These are phyloP conservation scores for Heritiera fomes DNA, from an alignment of 345 rosid genomes.

Conservation along the genomic window DNA sequence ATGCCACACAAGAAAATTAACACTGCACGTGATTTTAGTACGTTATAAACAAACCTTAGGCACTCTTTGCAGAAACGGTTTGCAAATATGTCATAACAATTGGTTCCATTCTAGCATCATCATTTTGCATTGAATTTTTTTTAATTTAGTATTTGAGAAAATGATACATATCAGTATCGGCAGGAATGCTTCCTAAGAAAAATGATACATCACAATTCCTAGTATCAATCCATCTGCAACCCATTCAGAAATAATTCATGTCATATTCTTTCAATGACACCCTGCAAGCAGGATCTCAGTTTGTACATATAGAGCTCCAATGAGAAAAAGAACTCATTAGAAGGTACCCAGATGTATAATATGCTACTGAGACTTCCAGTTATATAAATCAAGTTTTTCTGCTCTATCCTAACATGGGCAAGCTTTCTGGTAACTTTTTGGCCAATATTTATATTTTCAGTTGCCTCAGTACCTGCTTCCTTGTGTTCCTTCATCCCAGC, in stretches of 20 bases:
- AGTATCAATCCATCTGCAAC: neutral
- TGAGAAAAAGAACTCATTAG: neutral
- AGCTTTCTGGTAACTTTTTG: neutral
- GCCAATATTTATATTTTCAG: neutral
- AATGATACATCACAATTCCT: neutral
- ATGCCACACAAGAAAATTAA: neutral
- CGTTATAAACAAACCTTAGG: neutral
- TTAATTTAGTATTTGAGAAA: neutral
- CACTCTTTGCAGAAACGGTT: neutral
- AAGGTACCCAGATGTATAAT: neutral
- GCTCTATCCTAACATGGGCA: neutral
- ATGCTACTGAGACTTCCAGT: constrained; percentile 12
- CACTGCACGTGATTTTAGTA: neutral
- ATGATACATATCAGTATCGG: neutral
- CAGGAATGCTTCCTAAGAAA: neutral
- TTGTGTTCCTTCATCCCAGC: neutral
- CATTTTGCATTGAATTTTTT: neutral
- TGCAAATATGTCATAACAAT: neutral
- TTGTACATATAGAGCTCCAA: neutral
- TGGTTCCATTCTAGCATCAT: neutral
- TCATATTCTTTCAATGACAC: neutral
- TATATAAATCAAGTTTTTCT: neutral
- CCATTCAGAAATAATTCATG: neutral
- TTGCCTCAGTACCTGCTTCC: neutral
- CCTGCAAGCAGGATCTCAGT: neutral